Evolutionary conservation across 345 rosid species (phyloP).

Genomic region (Populus deltoides): DNA sequence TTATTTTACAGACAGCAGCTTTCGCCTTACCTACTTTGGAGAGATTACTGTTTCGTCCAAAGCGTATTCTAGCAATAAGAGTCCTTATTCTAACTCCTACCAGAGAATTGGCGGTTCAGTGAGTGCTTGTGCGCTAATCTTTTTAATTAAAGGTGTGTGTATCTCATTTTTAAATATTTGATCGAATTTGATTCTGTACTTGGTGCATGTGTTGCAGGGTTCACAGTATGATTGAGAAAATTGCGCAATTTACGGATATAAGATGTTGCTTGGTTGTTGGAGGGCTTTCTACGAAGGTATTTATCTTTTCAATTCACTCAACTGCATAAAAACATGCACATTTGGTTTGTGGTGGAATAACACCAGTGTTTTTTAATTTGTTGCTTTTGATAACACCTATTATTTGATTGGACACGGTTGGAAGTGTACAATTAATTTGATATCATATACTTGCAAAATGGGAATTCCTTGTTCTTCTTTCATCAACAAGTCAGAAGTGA

Average conservation of each 20-base stretch:
- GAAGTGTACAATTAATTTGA: too few relatives aligned
- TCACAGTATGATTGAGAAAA: constrained; percentile 58
- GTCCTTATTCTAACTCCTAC: constrained; percentile 95
- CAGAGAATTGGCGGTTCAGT: constrained; percentile 94
- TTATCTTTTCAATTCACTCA: constrained; percentile 1
- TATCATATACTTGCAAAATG: background rate
- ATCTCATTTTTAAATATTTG: background rate
- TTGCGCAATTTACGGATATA: constrained; percentile 84
- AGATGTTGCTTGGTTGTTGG: constrained; percentile 91
- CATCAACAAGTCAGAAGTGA: background rate
- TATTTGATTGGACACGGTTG: too few relatives aligned
- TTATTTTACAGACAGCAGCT: constrained; percentile 75
- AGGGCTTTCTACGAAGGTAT: constrained; percentile 85
- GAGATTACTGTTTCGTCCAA: constrained; percentile 86
- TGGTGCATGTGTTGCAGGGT: constrained; percentile 50
- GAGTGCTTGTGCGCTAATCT: constrained; percentile 23
- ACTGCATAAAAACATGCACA: background rate
- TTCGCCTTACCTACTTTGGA: constrained; percentile 85
- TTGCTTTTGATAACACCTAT: background rate
- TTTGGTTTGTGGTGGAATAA: background rate
- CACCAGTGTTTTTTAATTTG: background rate
- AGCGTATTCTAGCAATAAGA: constrained; percentile 71
- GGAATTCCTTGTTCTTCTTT: background rate
- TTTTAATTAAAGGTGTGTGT: background rate
- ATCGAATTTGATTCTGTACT: background rate